These are phyloP conservation scores for Obelidium mucronatum DNA, from an alignment of 192 early-diverging fungal species.

Conservation along the genomic window DNA sequence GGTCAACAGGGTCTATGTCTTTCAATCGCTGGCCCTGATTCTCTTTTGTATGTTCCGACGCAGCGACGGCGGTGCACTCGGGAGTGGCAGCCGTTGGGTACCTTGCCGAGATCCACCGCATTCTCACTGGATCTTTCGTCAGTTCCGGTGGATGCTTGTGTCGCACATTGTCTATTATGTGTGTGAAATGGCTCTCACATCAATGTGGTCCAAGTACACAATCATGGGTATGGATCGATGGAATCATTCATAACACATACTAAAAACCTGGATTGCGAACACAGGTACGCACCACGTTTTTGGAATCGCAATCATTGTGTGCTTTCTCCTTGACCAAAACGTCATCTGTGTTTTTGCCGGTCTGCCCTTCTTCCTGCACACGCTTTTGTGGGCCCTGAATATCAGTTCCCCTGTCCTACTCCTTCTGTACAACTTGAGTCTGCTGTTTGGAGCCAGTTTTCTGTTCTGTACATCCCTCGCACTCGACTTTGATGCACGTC, in stretches of 20 bases:
- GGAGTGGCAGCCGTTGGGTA: conserved; percentile 19
- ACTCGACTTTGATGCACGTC: background rate
- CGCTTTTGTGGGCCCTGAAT: conserved; percentile 3
- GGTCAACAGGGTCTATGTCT: conserved; percentile 11
- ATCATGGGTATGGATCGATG: background rate
- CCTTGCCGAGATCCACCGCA: background rate
- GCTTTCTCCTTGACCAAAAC: background rate
- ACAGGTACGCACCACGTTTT: conserved; percentile 12
- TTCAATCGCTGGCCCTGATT: conserved; percentile 8
- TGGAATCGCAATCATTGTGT: background rate
- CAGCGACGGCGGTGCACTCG: background rate
- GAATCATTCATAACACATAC: too few species aligned
- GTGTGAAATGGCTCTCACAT: conserved; percentile 11
- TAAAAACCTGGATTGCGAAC: background rate
- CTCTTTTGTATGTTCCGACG: conserved; percentile 6
- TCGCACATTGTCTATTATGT: conserved; percentile 25
- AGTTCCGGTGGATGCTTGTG: conserved; percentile 20
- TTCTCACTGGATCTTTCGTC: conserved; percentile 16
- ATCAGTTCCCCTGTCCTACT: background rate
- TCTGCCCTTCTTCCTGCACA: background rate
- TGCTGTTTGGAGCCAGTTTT: background rate
- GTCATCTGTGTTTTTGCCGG: background rate
- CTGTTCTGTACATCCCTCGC: background rate
- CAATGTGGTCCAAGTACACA: conserved; percentile 11
- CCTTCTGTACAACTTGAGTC: background rate